These are phyloP conservation scores for Botrytis hyacinthi DNA, from an alignment of 2,329 filamentous ascomycete species.

Conservation along the genomic window DNA sequence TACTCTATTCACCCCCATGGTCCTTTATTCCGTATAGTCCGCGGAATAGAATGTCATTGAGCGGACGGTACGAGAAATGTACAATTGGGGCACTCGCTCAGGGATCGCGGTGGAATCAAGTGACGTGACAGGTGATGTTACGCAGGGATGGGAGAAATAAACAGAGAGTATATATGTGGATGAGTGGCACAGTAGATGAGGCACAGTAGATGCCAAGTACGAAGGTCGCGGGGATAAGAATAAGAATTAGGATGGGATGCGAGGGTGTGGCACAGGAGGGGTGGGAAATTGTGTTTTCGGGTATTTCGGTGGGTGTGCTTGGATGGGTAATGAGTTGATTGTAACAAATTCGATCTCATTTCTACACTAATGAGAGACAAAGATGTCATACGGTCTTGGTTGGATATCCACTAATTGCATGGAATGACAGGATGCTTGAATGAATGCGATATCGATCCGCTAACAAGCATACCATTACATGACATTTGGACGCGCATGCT, in stretches of 20 bases:
- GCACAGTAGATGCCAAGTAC: not conserved
- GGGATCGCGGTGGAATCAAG: not conserved
- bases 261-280: not conserved
- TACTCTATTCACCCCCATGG: not conserved
- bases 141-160: not conserved
- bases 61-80: not conserved
- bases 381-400: not conserved
- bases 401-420: not conserved
- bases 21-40: not conserved
- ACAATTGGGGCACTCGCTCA: not conserved
- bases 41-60: not conserved
- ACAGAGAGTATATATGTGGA: not conserved
- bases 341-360: not conserved
- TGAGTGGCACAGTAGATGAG: not conserved
- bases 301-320: not conserved
- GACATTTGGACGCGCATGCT: too few relatives aligned
- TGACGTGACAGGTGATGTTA: not conserved
- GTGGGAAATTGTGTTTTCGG: not conserved
- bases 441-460: not conserved
- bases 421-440: not conserved
- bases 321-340: not conserved
- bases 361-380: not conserved
- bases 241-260: not conserved
- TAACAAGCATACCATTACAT: too few relatives aligned
- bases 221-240: not conserved